Base-by-base conservation (phyloP, 2,329 filamentous ascomycete species). In the Cytospora mali region DNA sequence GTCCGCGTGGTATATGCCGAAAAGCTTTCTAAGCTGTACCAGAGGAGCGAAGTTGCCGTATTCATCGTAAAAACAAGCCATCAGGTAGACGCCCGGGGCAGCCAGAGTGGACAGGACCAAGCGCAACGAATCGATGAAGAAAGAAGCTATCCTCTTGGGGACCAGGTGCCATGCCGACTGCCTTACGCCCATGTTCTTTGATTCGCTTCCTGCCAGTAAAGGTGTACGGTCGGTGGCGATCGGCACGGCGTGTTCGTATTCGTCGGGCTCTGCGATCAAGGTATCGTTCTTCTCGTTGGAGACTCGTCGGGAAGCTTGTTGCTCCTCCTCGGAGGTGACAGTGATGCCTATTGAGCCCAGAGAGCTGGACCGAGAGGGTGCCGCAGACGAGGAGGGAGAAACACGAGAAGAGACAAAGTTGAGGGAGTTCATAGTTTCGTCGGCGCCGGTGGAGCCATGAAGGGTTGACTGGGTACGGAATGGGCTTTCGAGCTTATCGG, bases 391-490 rank as follows among this genome's bases (percentile, higher is more conserved):
- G 60, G 85, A 76, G 68, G 86, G 84, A 70, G 86, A 87, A 75
- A 93, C 91, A 79, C 90, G 89, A 75, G 91, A 88, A 73, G 92
- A 95, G 76, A 97, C 87, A 76, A 97, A 92, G 80, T 95, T 96
- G 81, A 97, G 83, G 72, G 93, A 96, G 88, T 97, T 97, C 94
- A 97, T 97, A 79, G 84, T 91, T 81, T 77, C 76, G 71, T 73
- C 70, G 71, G 75, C 75, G 71, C 75, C 66, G 70, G 73, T 76
- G 75, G 77, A 81, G 83, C 85, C 85, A 88, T 85, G 77, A 79
- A 73, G 66, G 59, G 21, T 28, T 29, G 33, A 9, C 25, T n/a
- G 23, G 21, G 33, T 29, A 29, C 31, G 23, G 16, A 21, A 46
- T 21, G 48, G 29, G 25, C 42, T 58, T 18, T 58, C 56, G 42